Evolutionary conservation across 1,284 basidiomycete species (phyloP).

Genomic region (Melanopsichium pennsylvanicum): DNA sequence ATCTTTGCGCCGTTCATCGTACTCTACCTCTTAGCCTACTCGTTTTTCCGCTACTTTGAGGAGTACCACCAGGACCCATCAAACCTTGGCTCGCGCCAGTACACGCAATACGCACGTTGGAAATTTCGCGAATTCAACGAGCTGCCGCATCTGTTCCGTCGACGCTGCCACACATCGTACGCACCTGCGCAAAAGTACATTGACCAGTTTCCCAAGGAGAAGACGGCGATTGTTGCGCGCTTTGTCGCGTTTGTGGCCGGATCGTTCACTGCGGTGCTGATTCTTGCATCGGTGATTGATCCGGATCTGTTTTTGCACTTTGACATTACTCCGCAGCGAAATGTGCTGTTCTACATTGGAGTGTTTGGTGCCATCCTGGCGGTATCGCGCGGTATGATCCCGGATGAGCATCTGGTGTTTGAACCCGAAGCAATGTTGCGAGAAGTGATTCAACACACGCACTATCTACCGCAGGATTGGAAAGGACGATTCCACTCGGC

Average conservation of each 20-base stretch:
- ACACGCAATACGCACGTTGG: constrained; percentile 95
- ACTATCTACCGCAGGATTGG: constrained; percentile 94
- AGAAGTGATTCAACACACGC: constrained; percentile 89
- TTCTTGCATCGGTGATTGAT: constrained; percentile 88
- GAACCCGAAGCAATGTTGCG: constrained; percentile 91
- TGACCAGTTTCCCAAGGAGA: constrained; percentile 95
- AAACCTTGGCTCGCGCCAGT: constrained; percentile 86
- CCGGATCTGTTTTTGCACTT: constrained; percentile 86
- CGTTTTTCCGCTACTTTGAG: constrained; percentile 99
- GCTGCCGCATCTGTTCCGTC: constrained; percentile 87
- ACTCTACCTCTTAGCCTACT: constrained; percentile 94
- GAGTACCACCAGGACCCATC: constrained; percentile 99
- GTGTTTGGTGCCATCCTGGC: constrained; percentile 88
- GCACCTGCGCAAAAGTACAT: constrained; percentile 92
- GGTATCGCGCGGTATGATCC: constrained; percentile 90
- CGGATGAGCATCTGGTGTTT: constrained; percentile 87
- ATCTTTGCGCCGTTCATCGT: constrained; percentile 97
- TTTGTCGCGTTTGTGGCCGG: constrained; percentile 96
- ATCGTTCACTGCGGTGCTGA: constrained; percentile 91
- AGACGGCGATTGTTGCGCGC: constrained; percentile 84
- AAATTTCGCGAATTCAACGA: constrained; percentile 99
- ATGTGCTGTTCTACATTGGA: constrained; percentile 89
- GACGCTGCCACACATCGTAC: constrained; percentile 85
- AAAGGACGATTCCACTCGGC: constrained; percentile 82
- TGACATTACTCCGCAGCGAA: constrained; percentile 90